Evolutionary conservation across 2,329 filamentous ascomycete species (phyloP), one percentile per base, ranked within the genome.

Genomic region (Pyrenophora graminea): DNA sequence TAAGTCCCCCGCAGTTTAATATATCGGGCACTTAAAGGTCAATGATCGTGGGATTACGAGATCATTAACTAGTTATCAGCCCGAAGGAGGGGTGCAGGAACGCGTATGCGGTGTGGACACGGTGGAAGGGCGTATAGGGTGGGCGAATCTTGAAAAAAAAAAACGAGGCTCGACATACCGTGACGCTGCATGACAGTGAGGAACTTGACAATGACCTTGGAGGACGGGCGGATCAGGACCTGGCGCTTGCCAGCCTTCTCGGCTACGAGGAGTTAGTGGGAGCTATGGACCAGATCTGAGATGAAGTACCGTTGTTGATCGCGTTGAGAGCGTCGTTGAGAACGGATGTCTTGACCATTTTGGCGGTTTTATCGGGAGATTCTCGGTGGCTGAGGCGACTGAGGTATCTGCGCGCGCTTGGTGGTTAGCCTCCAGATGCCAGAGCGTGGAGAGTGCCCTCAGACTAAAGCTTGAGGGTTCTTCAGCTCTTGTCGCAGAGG

Each of bases 151-250:
- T 21, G 19, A 5, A 5, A 40, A 48, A 45, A 61, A 4, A 10
- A 48, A 38, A 59, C 44, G 33, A 41, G 32, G 33, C 10, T 23
- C 23, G 41, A 89, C 91, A 66, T 94, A 97, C 94, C 94, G 84
- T 99, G 94, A 81, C 90, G 91, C 85, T 99, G 94, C 94, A 99
- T 99, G 79, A 97, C 93, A 77, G 85, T 85, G 77, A 99, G 85
- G 88, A 97, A 99, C 87, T 97, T 97, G 75, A 99, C 97, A 74
- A 99, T 99, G 85, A 99, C 94, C 90, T 99, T 99, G 80, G 94
- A 97, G 79, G 86, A 89, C 72, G 95, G 94, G 75, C 92, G 88
- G 85, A 99, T 97, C 79, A 99, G 76, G 77, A 97, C 94, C 84
- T 99, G 94, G 77, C 94, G 92, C 89, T 97, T 97, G 83, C 94